Base-by-base conservation (phyloP, 441 rosid species). In the Dalechampia spathulata region DNA sequence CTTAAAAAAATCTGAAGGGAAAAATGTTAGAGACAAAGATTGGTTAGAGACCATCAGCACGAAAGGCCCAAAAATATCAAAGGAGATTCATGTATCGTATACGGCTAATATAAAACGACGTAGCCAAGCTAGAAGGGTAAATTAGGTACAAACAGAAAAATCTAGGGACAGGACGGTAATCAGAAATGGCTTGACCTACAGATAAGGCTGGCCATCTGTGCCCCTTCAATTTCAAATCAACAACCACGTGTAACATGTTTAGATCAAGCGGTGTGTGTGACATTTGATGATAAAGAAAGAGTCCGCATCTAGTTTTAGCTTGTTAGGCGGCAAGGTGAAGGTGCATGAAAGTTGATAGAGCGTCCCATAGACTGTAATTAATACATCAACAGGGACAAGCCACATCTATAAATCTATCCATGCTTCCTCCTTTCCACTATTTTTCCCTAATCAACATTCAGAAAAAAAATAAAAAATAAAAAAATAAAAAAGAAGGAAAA, bases 91-190 rank as follows among this genome's bases (percentile, higher is more conserved):
- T n/a, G 37, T 55, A 50, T 43, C 63, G 70, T 57, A 15, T 50
- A 53, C 68, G 78, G 6, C 67, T 60, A 32, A 22, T 45, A 62
- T 48, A 52, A 64, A 60, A 59, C 48, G 67, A 63, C 69, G 41
- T 9, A 7, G 44, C 34, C 8, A 2, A 1, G 5, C 5, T 5
- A 0, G 19, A 5, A n/a, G 68, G 72, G 53, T 59, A 73, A 57
- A 56, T 10, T 17, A 17, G 70, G 32, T 8, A 65, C 25, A 19
- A 1, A 0, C 0, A 28, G 52, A 32, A 53, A 38, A 6, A 15
- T 26, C 1, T 8, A 36, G 28, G 73, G 71, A 48, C 47, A 57
- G 0, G 17, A 38, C 28, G 11, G 58, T 36, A 11, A 62, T 15
- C 5, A 12, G 17, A 2, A 15, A 13, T 34, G 45, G 8, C 9